These are phyloP conservation scores for Cardamine occulta DNA, from an alignment of 345 rosid species.

Conservation along the genomic window DNA sequence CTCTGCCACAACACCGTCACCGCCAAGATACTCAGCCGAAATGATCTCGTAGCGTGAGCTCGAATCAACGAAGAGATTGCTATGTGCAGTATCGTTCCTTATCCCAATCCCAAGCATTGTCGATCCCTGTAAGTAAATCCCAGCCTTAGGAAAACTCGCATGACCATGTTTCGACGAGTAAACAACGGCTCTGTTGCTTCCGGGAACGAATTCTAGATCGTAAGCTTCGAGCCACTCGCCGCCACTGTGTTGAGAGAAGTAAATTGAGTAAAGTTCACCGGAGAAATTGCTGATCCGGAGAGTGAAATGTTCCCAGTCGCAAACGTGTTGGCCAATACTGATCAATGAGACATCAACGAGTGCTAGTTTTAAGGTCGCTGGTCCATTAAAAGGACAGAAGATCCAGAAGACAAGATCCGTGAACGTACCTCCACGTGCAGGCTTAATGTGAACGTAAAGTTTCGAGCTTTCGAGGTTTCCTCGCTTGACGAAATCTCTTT, in stretches of 20 bases:
- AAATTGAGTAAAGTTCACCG: slow-evolving; percentile 72
- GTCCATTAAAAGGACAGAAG: slow-evolving; percentile 91
- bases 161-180: slow-evolving; percentile 79
- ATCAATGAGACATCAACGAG: slow-evolving; percentile 50
- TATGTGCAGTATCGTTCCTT: slow-evolving; percentile 66
- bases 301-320: slow-evolving; percentile 98
- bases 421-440: slow-evolving; percentile 82
- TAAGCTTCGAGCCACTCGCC: slow-evolving; percentile 79
- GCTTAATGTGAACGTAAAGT: slow-evolving; percentile 80
- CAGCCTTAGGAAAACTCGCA: slow-evolving; percentile 76
- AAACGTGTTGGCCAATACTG: slow-evolving; percentile 79
- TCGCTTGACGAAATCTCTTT: slow-evolving; percentile 46
- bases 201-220: slow-evolving; percentile 66
- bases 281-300: slow-evolving; percentile 81
- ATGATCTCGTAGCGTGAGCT: slow-evolving; percentile 67
- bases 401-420: slow-evolving; percentile 89
- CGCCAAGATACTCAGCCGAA: slow-evolving; percentile 75
- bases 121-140: slow-evolving; percentile 74
- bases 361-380: slow-evolving; percentile 75
- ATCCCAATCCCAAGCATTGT: slow-evolving; percentile 67
- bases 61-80: slow-evolving; percentile 58
- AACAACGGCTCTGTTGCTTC: slow-evolving; percentile 61
- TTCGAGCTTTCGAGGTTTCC: slow-evolving; percentile 76
- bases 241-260: slow-evolving; percentile 92
- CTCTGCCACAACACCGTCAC: slow-evolving; percentile 49